These are phyloP conservation scores for Clonostachys chloroleuca DNA, from an alignment of 2,329 filamentous ascomycete species.

Conservation along the genomic window DNA sequence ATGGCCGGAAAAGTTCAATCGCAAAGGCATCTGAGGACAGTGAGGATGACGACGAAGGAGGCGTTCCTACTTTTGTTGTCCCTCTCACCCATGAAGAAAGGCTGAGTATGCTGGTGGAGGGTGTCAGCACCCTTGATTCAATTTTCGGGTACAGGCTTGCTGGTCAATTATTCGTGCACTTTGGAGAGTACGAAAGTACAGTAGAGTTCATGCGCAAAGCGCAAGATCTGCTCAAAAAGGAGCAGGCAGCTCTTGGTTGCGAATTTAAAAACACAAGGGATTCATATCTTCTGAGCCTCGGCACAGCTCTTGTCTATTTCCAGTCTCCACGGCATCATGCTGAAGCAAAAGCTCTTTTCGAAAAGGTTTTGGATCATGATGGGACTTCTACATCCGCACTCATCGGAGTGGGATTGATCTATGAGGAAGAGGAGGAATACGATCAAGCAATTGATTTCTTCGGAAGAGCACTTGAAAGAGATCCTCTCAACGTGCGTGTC, in stretches of 20 bases:
- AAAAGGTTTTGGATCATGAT: constrained; percentile 73
- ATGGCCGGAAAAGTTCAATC: neutral
- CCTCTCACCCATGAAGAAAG: constrained; percentile 73
- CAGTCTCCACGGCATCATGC: constrained; percentile 86
- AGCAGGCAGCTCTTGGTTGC: constrained; percentile 65
- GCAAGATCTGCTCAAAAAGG: constrained; percentile 51
- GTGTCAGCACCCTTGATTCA: constrained; percentile 63
- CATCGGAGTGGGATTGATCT: constrained; percentile 85
- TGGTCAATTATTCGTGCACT: constrained; percentile 74
- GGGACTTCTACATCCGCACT: constrained; percentile 74
- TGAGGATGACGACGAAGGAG: constrained; percentile 54
- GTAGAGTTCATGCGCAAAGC: constrained; percentile 78
- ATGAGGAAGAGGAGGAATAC: constrained; percentile 91
- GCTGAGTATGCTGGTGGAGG: constrained; percentile 74
- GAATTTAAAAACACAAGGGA: constrained; percentile 66
- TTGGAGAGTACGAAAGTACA: constrained; percentile 81
- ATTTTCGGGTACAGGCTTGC: constrained; percentile 79
- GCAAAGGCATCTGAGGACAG: constrained; percentile 44
- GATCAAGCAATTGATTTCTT: constrained; percentile 77
- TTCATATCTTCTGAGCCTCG: constrained; percentile 72
- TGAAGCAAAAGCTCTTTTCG: constrained; percentile 83
- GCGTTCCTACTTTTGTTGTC: constrained; percentile 46
- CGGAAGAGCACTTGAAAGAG: constrained; percentile 67
- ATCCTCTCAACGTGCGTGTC: constrained; percentile 71
- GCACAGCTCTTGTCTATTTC: constrained; percentile 84